These are phyloP conservation scores for Trametes cubensis DNA, from an alignment of 768 basidiomycete genomes.

Conservation along the genomic window DNA sequence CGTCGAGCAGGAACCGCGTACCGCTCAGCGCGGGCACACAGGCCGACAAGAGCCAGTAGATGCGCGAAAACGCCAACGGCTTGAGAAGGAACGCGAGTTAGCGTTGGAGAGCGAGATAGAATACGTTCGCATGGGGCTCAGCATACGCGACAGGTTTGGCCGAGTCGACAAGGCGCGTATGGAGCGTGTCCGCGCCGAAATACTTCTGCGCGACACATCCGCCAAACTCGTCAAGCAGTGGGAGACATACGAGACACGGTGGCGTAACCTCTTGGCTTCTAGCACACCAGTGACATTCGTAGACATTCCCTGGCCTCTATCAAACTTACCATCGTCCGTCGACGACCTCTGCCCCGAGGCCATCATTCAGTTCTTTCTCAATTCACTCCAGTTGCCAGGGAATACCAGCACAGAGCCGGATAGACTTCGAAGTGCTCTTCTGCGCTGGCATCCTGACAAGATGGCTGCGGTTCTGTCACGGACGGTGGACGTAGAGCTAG, in stretches of 20 bases:
- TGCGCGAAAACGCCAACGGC: conserved; percentile 24
- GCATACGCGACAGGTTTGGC: conserved; percentile 53
- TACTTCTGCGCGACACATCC: conserved; percentile 49
- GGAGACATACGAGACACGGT: conserved; percentile 56
- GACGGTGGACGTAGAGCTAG: conserved; percentile 47
- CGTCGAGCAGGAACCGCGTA: neutral
- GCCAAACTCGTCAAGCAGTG: conserved; percentile 43
- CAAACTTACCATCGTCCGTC: conserved; percentile 20
- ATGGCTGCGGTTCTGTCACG: conserved; percentile 46
- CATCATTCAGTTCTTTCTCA: conserved; percentile 56
- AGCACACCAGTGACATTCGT: conserved; percentile 42
- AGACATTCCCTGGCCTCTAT: conserved; percentile 68
- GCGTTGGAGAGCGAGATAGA: conserved; percentile 54
- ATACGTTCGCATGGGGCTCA: conserved; percentile 62
- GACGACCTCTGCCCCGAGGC: conserved; percentile 41
- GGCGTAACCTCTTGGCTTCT: conserved; percentile 45
- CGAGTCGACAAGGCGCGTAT: conserved; percentile 55
- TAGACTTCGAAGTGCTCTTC: conserved; percentile 57
- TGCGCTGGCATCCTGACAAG: conserved; percentile 76
- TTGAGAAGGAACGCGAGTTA: conserved; percentile 43
- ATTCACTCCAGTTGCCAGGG: conserved; percentile 45
- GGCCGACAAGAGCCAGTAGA: neutral
- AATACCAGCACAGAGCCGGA: conserved; percentile 49
- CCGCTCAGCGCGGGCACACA: neutral
- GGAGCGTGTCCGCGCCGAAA: conserved; percentile 48